Evolutionary conservation across 495 filamentous ascomycete species (phyloP).

Genomic region (Clavariopsis aquatica): DNA sequence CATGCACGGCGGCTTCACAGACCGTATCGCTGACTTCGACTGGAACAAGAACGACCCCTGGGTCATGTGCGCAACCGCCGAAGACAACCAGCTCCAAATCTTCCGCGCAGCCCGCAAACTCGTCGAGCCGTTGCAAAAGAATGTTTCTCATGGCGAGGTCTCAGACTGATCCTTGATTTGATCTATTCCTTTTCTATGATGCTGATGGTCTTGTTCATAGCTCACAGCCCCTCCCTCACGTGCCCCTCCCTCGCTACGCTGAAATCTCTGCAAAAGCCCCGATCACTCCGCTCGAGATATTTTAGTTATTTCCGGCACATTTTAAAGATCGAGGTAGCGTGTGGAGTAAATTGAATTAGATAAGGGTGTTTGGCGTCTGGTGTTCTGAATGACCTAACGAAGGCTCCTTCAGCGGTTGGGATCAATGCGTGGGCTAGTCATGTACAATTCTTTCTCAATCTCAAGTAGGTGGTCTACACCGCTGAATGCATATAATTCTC

Average conservation of each 20-base stretch:
- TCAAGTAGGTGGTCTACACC: too few relatives aligned
- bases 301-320: too few relatives aligned
- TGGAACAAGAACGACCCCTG: constrained; percentile 97
- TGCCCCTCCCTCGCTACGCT: not conserved
- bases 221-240: not conserved
- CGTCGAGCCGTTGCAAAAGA: constrained; percentile 30
- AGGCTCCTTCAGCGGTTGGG: too few relatives aligned
- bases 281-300: too few relatives aligned
- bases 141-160: constrained; percentile 32
- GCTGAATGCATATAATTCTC: too few relatives aligned
- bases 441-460: too few relatives aligned
- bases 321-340: too few relatives aligned
- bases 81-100: constrained; percentile 95
- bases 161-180: constrained; percentile 22
- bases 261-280: too few relatives aligned
- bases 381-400: too few relatives aligned
- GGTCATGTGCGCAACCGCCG: constrained; percentile 89
- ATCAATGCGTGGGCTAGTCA: too few relatives aligned
- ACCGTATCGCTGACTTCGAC: constrained; percentile 91
- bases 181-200: not conserved
- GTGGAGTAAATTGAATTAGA: too few relatives aligned
- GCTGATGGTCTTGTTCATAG: not conserved
- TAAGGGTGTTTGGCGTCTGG: too few relatives aligned
- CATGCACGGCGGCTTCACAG: constrained; percentile 99
- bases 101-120: constrained; percentile 84